Percentiles rank a stretch among this genome's conserved stretches.
These are phyloP conservation scores for Ceratocystis albifundus DNA, from an alignment of 2,329 filamentous ascomycete genomes.

Conservation along the genomic window DNA sequence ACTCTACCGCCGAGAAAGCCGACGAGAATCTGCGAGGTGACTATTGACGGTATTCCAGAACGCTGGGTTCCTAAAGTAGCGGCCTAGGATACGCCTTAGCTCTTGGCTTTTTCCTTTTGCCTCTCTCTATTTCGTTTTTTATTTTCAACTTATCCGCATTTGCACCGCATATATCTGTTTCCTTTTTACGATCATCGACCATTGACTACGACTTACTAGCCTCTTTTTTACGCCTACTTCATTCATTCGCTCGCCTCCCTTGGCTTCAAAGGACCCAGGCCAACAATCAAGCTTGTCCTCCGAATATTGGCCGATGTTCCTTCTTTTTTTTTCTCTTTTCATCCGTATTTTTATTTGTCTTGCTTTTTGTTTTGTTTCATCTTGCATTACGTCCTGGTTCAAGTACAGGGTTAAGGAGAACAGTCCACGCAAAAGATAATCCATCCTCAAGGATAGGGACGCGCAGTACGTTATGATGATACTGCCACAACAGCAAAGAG, in stretches of 20 bases:
- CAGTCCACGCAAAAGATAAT: slow-evolving; percentile 1
- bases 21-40: slow-evolving; percentile 44
- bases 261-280: background rate
- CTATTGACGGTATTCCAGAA: slow-evolving; percentile 46
- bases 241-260: background rate
- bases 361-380: slow-evolving; percentile 12
- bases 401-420: slow-evolving; percentile 6
- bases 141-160: background rate
- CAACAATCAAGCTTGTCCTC: background rate
- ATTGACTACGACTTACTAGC: slow-evolving; percentile 6
- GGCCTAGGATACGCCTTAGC: background rate
- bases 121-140: background rate
- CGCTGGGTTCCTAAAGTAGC: slow-evolving; percentile 38
- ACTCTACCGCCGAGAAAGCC: slow-evolving; percentile 54
- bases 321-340: background rate
- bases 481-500: slow-evolving; percentile 1
- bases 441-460: slow-evolving; percentile 5
- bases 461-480: slow-evolving; percentile 6
- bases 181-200: slow-evolving; percentile 12
- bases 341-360: slow-evolving; percentile 1
- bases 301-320: background rate
- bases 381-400: too few relatives aligned
- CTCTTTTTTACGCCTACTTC: background rate
- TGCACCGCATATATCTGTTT: background rate
- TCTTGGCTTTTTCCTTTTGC: background rate